Conservation (phyloP, 164 flowering plant species). For the Platanus orientalis region DNA sequence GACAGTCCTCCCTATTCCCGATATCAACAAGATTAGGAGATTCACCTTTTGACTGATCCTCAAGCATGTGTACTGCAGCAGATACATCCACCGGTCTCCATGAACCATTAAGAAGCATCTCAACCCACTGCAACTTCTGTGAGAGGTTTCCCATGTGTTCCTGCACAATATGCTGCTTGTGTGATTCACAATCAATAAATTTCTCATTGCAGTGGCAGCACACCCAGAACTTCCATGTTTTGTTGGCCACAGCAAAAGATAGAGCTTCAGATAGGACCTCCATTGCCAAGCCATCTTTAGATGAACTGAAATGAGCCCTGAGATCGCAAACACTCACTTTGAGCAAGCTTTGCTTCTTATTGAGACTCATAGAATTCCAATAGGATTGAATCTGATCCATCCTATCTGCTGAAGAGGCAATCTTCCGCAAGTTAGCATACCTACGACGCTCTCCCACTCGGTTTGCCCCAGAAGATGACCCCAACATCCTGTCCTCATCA, state of each 20-base stretch:
- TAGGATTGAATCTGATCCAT: slow-evolving; percentile 59
- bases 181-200: slow-evolving; percentile 55
- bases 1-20: slow-evolving; percentile 27
- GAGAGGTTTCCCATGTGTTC: slow-evolving; percentile 78
- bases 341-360: slow-evolving; percentile 57
- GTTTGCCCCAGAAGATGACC: slow-evolving; percentile 34
- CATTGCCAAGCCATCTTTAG: slow-evolving; percentile 47
- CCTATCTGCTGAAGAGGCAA: slow-evolving; percentile 55
- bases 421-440: slow-evolving; percentile 41
- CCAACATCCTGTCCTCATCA: slow-evolving; percentile 40
- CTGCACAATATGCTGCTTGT: slow-evolving; percentile 69
- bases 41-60: slow-evolving; percentile 35
- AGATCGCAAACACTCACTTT: slow-evolving; percentile 50
- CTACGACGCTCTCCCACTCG: slow-evolving; percentile 59
- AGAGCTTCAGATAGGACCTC: slow-evolving; percentile 71
- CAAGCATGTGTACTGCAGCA: slow-evolving; percentile 63
- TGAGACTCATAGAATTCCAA: slow-evolving; percentile 71
- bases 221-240: slow-evolving; percentile 76
- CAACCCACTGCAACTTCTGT: slow-evolving; percentile 77
- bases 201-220: slow-evolving; percentile 79
- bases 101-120: slow-evolving; percentile 66
- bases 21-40: slow-evolving; percentile 27
- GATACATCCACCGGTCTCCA: slow-evolving; percentile 88
- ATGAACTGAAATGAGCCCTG: slow-evolving; percentile 46
- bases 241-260: slow-evolving; percentile 46